Conservation (phyloP, 192 early-diverging fungal genomes). For the Umbelopsis isabellina region DNA sequence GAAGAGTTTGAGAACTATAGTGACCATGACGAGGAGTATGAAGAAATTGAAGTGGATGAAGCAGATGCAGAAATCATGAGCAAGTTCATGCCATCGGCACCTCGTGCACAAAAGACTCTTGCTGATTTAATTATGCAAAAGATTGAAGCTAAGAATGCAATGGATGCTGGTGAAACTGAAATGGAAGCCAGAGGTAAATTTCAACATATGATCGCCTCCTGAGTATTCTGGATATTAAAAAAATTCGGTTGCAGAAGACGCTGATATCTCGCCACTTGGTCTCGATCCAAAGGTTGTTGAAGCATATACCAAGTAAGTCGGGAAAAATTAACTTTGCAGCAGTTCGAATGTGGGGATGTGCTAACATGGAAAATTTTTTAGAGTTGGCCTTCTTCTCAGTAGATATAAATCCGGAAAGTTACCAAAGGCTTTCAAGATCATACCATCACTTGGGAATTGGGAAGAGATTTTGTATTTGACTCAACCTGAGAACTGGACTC, state of each 20-base stretch:
- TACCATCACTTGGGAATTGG: constrained; percentile 94
- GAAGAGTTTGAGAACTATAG: constrained; percentile 69
- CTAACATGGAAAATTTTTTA: constrained; percentile 22
- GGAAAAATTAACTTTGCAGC: background rate
- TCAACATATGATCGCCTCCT: background rate
- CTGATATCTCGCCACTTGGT: constrained; percentile 50
- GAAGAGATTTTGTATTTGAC: constrained; percentile 96
- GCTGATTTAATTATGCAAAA: constrained; percentile 98
- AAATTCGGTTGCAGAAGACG: constrained; percentile 31
- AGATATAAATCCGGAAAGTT: constrained; percentile 94
- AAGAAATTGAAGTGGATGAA: constrained; percentile 79
- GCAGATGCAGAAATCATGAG: constrained; percentile 81
- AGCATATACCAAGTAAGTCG: constrained; percentile 83
- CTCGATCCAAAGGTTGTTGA: constrained; percentile 91
- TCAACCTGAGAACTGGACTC: constrained; percentile 89
- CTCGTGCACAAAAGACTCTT: constrained; percentile 83
- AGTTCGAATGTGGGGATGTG: background rate
- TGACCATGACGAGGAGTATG: constrained; percentile 70
- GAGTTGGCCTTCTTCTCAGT: constrained; percentile 84
- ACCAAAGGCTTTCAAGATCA: constrained; percentile 99
- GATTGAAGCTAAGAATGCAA: constrained; percentile 77
- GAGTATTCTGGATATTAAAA: background rate
- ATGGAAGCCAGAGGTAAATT: constrained; percentile 22
- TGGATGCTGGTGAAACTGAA: constrained; percentile 32
- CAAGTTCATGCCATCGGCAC: constrained; percentile 89